Conservation (phyloP, 176 grass and related monocot species). For the Dactylis glomerata region DNA sequence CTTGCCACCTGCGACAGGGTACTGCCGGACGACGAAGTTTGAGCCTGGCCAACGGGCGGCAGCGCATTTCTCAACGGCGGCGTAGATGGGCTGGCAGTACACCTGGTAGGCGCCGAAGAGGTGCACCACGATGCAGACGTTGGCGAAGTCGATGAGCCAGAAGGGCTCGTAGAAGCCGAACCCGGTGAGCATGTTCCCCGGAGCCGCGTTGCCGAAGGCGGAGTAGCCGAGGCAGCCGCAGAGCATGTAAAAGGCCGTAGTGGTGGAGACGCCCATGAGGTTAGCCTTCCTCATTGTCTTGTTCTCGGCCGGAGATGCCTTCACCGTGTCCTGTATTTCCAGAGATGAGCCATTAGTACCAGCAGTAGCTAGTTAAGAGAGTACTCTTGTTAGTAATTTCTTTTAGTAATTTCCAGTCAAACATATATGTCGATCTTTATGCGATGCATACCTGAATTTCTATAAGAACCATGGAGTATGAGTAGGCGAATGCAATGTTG, state of each 20-base stretch:
- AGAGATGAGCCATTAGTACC: neutral
- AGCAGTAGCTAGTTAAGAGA: neutral
- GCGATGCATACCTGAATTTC: constrained; percentile 56
- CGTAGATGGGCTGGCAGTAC: constrained; percentile 68
- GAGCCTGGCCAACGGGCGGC: neutral
- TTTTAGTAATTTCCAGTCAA: neutral
- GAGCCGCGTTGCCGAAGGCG: constrained; percentile 47
- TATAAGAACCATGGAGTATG: constrained; percentile 67
- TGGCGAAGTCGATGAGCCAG: constrained; percentile 86
- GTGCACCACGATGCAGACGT: constrained; percentile 72
- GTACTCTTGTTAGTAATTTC: neutral
- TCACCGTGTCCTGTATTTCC: constrained; percentile 48
- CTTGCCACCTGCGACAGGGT: neutral
- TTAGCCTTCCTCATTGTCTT: constrained; percentile 62
- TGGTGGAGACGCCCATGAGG: constrained; percentile 34
- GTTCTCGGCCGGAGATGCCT: constrained; percentile 53
- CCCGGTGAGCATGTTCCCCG: constrained; percentile 66
- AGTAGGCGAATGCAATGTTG: constrained; percentile 60
- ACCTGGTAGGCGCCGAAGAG: constrained; percentile 86
- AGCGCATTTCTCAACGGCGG: constrained; percentile 5
- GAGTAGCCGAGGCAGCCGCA: constrained; percentile 63
- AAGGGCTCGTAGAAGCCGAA: constrained; percentile 89
- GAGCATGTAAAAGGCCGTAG: constrained; percentile 52
- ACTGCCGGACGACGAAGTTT: constrained; percentile 20
- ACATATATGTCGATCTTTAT: too few species aligned